Evolutionary conservation across 148 eudicot genomes (phyloP), one percentile per base, ranked within the genome.

Genomic region (Camellia sinensis): DNA sequence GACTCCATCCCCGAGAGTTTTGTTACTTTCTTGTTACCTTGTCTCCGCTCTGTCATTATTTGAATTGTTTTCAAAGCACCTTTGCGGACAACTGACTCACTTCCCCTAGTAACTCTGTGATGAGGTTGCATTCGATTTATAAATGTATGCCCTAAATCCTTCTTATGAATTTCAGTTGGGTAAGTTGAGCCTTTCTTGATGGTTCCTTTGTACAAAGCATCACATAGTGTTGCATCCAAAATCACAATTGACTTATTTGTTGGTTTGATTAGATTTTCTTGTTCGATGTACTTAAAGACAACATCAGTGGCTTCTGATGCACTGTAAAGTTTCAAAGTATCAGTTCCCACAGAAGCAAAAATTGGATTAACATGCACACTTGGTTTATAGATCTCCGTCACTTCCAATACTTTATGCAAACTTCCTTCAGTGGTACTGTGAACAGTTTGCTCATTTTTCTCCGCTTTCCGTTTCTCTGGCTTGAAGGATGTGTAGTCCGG

Each of bases 101-200:
- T 80, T 83, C 99, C 99, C 79, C 99, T 93, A 6, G 90, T 89
- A 80, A 96, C 98, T 82, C 80, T 84, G 72, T 89, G 91, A 83
- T 96, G 99, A 18, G 99, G 88, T 84, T 96, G 99, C 99, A 96
- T 96, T 41, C 99, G 89, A 60, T 78, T 91, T 60, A 93, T 44
- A 88, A 96, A 93, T 18, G 91, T 87, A 29, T 83, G 46, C 56
- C 90, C 97, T 37, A 96, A 75, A 86, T 93, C 97, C 88, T 92
- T 93, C 83, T 96, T 96, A 85, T 92, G 97, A 83, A 96, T 90
- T 87, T 96, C 97, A 79, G 98, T 93, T 11, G 99, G 99, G 78
- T 96, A 96, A 68, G 87, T 84, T 63, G 97, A 53, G 76, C 98
- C 98, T 62, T 93, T 96, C 68, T 96, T 96, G 21, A 93, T 85